phyloP scores from a whole-genome alignment of 2,329 filamentous ascomycete genomes.

The Trichoderma atroviride region DNA sequence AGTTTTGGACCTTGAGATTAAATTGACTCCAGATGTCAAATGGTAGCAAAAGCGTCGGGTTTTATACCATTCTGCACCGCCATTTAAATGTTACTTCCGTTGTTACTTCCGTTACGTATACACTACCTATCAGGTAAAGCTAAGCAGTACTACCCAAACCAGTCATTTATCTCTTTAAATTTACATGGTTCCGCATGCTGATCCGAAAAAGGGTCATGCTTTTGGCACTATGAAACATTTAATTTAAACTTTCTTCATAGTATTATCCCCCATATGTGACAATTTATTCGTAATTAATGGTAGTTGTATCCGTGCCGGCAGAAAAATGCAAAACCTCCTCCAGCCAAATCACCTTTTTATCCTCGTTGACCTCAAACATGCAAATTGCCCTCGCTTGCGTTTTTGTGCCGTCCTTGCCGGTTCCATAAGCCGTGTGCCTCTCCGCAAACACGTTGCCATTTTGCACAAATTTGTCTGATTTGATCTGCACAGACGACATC shows the following conservation, averaged over 20 bases:
- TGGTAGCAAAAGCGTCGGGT: not conserved
- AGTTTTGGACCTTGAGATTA: not conserved
- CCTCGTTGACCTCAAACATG: constrained; percentile 11
- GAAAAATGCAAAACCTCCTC: constrained; percentile 1
- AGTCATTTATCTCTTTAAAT: no score
- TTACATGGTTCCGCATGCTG: no score
- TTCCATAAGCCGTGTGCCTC: constrained; percentile 5
- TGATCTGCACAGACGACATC: not conserved
- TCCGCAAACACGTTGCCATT: constrained; percentile 23
- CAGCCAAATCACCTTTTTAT: not conserved
- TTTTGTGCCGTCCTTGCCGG: not conserved
- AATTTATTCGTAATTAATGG: not conserved
- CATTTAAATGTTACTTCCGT: no score
- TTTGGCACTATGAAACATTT: no score
- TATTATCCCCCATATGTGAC: not conserved
- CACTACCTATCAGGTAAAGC: no score
- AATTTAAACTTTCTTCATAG: not conserved
- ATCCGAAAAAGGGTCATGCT: no score
- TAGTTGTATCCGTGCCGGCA: not conserved
- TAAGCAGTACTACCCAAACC: no score
- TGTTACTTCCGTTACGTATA: no score
- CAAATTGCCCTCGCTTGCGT: not conserved
- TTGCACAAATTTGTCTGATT: not conserved
- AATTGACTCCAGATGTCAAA: not conserved
- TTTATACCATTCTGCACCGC: no score